A percentile compares a stretch with the other conserved stretches of the same genome.
phyloP scores from a whole-genome alignment of 2,329 filamentous ascomycete genomes.

The Paraphaeosphaeria minitans region DNA sequence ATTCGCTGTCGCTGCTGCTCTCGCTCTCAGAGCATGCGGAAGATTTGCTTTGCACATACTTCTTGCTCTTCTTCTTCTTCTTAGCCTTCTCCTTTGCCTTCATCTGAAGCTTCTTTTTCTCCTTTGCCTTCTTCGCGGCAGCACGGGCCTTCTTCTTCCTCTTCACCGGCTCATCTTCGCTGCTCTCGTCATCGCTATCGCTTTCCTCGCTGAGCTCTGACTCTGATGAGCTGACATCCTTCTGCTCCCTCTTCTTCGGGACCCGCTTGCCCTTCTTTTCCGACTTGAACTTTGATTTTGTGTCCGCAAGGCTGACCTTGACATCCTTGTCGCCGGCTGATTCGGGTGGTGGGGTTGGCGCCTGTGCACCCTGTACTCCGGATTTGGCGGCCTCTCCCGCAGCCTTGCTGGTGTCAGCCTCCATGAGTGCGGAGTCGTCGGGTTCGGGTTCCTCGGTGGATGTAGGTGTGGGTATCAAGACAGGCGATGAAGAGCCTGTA shows the following conservation, averaged over 20 bases:
- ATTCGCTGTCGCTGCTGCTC: slow-evolving; percentile 24
- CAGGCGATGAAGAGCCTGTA: slow-evolving; percentile 29
- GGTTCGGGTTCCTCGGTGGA: slow-evolving; percentile 24
- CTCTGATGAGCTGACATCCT: slow-evolving; percentile 9
- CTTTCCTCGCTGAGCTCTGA: slow-evolving; percentile 21
- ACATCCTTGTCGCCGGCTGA: slow-evolving; percentile 15
- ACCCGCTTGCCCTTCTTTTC: slow-evolving; percentile 10
- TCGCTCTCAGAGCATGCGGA: slow-evolving; percentile 13
- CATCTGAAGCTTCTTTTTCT: slow-evolving; percentile 16
- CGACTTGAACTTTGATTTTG: slow-evolving; percentile 18
- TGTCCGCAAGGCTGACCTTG: slow-evolving; percentile 12
- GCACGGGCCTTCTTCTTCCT: slow-evolving; percentile 14
- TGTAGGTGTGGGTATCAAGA: slow-evolving; percentile 32
- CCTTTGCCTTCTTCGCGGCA: slow-evolving; percentile 14
- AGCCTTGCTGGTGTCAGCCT: slow-evolving; percentile 13
- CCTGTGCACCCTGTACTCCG: slow-evolving; percentile 11
- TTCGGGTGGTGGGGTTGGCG: slow-evolving; percentile 9
- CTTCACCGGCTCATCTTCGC: slow-evolving; percentile 16
- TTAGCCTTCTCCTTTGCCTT: slow-evolving; percentile 21
- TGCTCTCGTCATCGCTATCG: slow-evolving; percentile 22
- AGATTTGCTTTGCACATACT: slow-evolving; percentile 29
- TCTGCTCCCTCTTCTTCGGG: slow-evolving; percentile 14
- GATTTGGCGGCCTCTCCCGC: slow-evolving; percentile 8
- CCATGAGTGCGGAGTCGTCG: slow-evolving; percentile 22
- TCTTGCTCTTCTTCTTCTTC: slow-evolving; percentile 23